Conservation (phyloP, 352 stramenopile species). For the Stramenopiles sp. region DNA sequence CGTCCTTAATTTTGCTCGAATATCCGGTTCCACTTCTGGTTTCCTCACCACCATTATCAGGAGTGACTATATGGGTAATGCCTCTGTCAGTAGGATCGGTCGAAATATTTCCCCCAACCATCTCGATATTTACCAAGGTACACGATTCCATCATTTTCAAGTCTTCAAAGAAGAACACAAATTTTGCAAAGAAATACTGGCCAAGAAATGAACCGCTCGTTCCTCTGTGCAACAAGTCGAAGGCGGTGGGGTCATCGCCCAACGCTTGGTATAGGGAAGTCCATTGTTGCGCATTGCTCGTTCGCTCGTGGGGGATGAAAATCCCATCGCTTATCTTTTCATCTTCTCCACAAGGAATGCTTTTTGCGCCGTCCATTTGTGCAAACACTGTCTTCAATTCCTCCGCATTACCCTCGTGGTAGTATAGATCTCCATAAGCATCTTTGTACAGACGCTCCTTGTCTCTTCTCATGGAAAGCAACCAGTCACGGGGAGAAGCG, state of each 20-base stretch:
- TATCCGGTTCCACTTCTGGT: background rate
- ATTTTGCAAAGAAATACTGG: background rate
- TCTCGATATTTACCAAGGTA: background rate
- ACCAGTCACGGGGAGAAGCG: background rate
- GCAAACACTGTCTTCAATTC: background rate
- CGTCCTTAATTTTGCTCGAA: background rate
- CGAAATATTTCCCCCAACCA: background rate
- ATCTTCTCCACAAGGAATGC: background rate
- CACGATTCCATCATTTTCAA: background rate
- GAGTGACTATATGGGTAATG: background rate
- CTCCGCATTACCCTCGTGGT: background rate
- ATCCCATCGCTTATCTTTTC: background rate
- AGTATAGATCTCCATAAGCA: background rate
- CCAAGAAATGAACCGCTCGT: background rate
- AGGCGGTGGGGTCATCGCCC: background rate
- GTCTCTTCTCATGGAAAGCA: background rate
- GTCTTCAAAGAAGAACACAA: background rate
- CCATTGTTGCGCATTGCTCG: background rate
- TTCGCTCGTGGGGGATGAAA: no score
- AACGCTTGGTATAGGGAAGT: background rate
- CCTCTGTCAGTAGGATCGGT: background rate
- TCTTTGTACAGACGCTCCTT: background rate
- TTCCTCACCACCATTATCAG: background rate
- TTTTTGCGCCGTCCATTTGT: background rate
- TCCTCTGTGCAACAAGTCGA: background rate